phyloP scores from a whole-genome alignment of 1,284 basidiomycete species.

The Laetiporus sulphureus region DNA sequence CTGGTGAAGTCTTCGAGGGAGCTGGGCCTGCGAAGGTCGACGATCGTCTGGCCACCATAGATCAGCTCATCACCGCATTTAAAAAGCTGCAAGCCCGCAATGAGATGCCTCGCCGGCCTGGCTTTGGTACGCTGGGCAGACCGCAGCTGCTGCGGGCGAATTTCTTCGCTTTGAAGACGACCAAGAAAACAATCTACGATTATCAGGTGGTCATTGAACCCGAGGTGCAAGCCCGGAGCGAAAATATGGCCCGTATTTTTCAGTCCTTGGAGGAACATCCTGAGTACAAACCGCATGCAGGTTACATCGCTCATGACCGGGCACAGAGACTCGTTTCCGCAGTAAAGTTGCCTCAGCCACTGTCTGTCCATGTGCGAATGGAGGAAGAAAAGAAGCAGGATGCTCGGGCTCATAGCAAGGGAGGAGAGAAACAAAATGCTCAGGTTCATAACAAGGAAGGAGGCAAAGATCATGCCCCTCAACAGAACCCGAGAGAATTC shows the following conservation, averaged over 20 bases:
- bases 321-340: conserved; percentile 47
- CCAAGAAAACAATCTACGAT: not conserved
- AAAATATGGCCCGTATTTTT: not conserved
- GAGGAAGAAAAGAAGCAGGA: conserved; percentile 52
- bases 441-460: not conserved
- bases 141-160: not conserved
- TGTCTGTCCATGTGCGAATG: conserved; percentile 41
- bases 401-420: conserved; percentile 32
- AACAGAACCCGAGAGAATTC: conserved; percentile 25
- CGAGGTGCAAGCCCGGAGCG: not conserved
- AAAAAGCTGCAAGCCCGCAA: not conserved
- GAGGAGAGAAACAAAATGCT: conserved; percentile 27
- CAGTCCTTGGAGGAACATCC: not conserved
- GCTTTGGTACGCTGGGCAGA: not conserved
- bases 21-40: not conserved
- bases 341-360: conserved; percentile 45
- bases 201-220: not conserved
- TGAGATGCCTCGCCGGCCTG: not conserved
- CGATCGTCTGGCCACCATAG: not conserved
- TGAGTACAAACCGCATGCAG: not conserved
- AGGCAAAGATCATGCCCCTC: not conserved
- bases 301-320: not conserved
- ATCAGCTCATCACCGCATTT: not conserved
- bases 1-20: not conserved
- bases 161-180: not conserved